phyloP scores from a whole-genome alignment of 495 filamentous ascomycete genomes.

The Talaromyces trachyspermus region DNA sequence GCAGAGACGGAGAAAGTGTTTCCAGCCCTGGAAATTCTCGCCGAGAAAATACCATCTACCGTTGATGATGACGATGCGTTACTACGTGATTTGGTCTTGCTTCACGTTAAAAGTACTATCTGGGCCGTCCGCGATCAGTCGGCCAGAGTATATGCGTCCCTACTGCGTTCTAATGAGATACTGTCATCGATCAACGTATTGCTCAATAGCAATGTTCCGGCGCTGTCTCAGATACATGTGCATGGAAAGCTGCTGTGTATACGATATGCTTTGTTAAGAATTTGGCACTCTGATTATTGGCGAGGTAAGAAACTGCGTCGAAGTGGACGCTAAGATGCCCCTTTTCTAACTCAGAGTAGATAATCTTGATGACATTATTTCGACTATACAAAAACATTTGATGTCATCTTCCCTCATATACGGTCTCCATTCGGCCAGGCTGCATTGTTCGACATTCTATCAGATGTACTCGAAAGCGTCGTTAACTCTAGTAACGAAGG shows the following conservation, averaged over 20 bases:
- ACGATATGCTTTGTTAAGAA: slow-evolving; percentile 39
- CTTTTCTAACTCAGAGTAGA: slow-evolving; percentile 14
- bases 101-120: slow-evolving; percentile 57
- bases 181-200: slow-evolving; percentile 40
- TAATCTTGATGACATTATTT: slow-evolving; percentile 20
- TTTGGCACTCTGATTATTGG: slow-evolving; percentile 29
- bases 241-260: slow-evolving; percentile 55
- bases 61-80: slow-evolving; percentile 24
- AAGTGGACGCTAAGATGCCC: too few species aligned
- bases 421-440: slow-evolving; percentile 35
- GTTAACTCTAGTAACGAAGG: slow-evolving; percentile 24
- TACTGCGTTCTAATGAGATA: slow-evolving; percentile 49
- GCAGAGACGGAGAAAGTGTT: slow-evolving; percentile 64
- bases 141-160: slow-evolving; percentile 66
- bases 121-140: slow-evolving; percentile 92
- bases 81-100: slow-evolving; percentile 26
- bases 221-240: slow-evolving; percentile 46
- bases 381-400: slow-evolving; percentile 22
- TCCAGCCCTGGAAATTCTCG: slow-evolving; percentile 79
- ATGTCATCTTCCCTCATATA: slow-evolving; percentile 20
- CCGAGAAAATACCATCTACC: slow-evolving; percentile 35
- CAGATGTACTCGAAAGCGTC: slow-evolving; percentile 28
- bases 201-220: slow-evolving; percentile 26
- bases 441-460: slow-evolving; percentile 34
- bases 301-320: slow-evolving; percentile 19